Conservation (phyloP, 2,329 filamentous ascomycete species). For the Cordyceps cateniannulata region DNA sequence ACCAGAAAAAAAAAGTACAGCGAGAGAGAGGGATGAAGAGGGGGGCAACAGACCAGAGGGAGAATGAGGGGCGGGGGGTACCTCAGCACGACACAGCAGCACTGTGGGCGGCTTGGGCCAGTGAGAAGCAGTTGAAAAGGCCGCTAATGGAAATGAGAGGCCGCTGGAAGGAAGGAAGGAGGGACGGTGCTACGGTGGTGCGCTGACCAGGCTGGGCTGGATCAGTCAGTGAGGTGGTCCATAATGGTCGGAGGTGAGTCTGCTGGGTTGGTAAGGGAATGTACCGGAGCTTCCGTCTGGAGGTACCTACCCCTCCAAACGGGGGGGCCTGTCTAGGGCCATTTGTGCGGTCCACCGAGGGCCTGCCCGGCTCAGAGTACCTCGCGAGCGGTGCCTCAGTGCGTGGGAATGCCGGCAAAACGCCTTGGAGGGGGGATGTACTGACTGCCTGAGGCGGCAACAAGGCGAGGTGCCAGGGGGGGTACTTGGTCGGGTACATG, state of each 20-base stretch:
- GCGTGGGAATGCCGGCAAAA: neutral
- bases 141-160: neutral
- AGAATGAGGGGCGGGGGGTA: neutral
- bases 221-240: neutral
- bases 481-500: slow-evolving; percentile 1
- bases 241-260: neutral
- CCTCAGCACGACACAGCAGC: neutral
- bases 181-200: neutral
- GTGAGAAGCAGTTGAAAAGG: neutral
- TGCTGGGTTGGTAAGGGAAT: neutral
- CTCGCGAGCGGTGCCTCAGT: neutral
- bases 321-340: neutral
- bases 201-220: neutral
- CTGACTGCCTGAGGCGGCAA: neutral
- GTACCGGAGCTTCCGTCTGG: slow-evolving; percentile 1
- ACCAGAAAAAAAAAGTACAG: neutral
- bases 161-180: neutral
- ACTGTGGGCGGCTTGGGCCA: neutral
- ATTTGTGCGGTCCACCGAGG: neutral
- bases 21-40: slow-evolving; percentile 1
- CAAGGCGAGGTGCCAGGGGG: neutral
- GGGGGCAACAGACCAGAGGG: slow-evolving; percentile 1
- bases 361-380: slow-evolving; percentile 1
- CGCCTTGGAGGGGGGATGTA: neutral
- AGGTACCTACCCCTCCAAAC: slow-evolving; percentile 10